Base-by-base conservation (phyloP, 2,329 filamentous ascomycete genomes). In the Penicillium psychrosexuale region DNA sequence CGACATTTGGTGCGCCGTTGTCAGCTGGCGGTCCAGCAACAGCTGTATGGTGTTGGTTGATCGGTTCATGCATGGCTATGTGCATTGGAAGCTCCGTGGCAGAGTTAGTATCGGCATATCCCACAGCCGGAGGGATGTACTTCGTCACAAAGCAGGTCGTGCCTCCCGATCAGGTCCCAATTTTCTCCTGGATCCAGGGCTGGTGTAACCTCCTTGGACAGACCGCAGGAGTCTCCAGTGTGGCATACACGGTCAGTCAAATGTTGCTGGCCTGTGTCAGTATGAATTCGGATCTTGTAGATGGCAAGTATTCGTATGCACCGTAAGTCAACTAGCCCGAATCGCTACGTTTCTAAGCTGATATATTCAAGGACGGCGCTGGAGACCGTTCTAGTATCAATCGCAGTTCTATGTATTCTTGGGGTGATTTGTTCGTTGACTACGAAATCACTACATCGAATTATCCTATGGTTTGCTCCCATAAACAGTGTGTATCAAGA, bases 141-240 rank as follows among this genome's bases (percentile, higher is more conserved):
- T 87, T 86, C 66, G 83, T 86, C 33, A 85, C 83, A 9, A 86
- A 86, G 63, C 80, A 84, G 65, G 83, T 87, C 33, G 83, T 86
- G 2, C 84, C 84, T 8, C 72, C 77, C 15, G 77, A 84, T 52
- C 80, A 85, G 65, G 82, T 85, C 30, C 80, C 84, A 2, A 78
- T 85, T 12, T 86, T 83, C 77, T 80, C 83, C 0, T 87, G 84
- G 84, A 75, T 86, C 40, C 83, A 86, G 52, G 84, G 84, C n/a
- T 86, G 84, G 84, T 84, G 82, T 65, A 87, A 87, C 60, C 79
- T 87, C 31, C 76, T 87, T 1, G 84, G 84, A 8, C 84, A 87
- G 69, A 84, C 83, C 8, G 82, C 82, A 12, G 84, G 84, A 36
- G 83, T 85, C 12, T 82, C 83, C 9, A 84, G 82, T 65, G 77